Evolutionary conservation across 768 basidiomycete genomes (phyloP).

Genomic region (Boletus insuetus): DNA sequence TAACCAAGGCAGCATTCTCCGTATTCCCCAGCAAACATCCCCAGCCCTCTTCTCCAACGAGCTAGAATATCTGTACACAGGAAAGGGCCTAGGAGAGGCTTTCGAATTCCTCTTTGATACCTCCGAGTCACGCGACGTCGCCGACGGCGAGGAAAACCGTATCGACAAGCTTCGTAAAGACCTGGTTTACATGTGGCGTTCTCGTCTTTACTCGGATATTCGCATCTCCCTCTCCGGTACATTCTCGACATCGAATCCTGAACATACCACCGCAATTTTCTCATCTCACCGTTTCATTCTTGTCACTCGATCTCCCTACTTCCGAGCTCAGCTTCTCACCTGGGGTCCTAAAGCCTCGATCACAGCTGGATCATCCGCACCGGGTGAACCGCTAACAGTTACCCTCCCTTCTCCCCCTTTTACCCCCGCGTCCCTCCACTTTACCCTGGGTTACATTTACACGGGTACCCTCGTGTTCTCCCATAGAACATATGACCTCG

Average conservation of each 20-base stretch:
- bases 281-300: slow-evolving; percentile 93
- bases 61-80: slow-evolving; percentile 93
- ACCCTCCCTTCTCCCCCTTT: slow-evolving; percentile 89
- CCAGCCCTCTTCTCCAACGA: slow-evolving; percentile 84
- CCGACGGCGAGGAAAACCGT: slow-evolving; percentile 51
- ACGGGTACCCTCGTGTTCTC: slow-evolving; percentile 93
- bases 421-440: slow-evolving; percentile 90
- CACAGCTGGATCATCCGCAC: slow-evolving; percentile 21
- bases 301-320: slow-evolving; percentile 85
- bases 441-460: slow-evolving; percentile 92
- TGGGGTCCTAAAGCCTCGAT: slow-evolving; percentile 47
- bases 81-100: slow-evolving; percentile 82
- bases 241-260: slow-evolving; percentile 61
- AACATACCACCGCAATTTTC: slow-evolving; percentile 78
- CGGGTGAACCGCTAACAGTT: slow-evolving; percentile 53
- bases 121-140: slow-evolving; percentile 41
- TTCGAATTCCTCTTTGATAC: slow-evolving; percentile 85
- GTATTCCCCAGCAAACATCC: slow-evolving; percentile 65
- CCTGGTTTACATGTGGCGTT: slow-evolving; percentile 95
- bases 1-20: slow-evolving; percentile 46
- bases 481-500: slow-evolving; percentile 88
- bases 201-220: slow-evolving; percentile 89
- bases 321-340: slow-evolving; percentile 72
- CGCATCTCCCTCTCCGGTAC: slow-evolving; percentile 74
- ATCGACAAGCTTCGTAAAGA: slow-evolving; percentile 90